Conservation (phyloP, 2,329 filamentous ascomycete species). For the Pseudogymnoascus verrucosus region DNA sequence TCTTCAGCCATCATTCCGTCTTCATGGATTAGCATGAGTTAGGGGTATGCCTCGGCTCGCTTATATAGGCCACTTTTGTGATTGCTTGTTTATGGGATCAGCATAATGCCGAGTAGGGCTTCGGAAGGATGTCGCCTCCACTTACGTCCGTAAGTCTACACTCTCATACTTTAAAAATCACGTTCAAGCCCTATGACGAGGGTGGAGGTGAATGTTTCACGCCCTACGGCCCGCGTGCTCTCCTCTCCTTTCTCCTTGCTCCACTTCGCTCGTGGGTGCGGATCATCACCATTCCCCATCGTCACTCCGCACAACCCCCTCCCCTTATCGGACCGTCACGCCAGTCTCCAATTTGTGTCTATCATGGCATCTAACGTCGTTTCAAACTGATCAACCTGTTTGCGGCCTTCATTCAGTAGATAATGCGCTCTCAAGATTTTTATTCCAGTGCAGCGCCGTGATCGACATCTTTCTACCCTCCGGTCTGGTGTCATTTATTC, state of each 20-base stretch:
- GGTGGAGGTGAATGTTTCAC: background rate
- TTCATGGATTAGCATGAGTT: background rate
- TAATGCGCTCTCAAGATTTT: background rate
- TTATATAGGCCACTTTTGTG: background rate
- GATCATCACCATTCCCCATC: background rate
- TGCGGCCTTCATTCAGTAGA: background rate
- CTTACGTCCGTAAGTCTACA: background rate
- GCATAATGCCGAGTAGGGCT: background rate
- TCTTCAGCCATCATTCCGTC: background rate
- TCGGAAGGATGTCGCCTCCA: background rate
- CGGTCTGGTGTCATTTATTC: background rate
- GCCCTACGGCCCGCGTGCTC: too few relatives aligned
- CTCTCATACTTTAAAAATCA: background rate
- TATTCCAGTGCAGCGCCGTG: background rate
- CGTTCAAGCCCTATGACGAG: background rate
- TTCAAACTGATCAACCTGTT: background rate
- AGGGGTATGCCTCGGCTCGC: background rate
- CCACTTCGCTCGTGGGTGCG: background rate
- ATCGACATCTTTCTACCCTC: background rate
- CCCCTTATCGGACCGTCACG: conserved; percentile 3
- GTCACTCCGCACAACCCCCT: background rate
- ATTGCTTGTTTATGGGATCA: background rate
- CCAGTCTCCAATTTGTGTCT: background rate
- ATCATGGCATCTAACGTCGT: background rate
- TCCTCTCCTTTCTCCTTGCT: background rate